Base-by-base conservation (phyloP, 495 filamentous ascomycete species). In the Hypoxylon subgilvum region DNA sequence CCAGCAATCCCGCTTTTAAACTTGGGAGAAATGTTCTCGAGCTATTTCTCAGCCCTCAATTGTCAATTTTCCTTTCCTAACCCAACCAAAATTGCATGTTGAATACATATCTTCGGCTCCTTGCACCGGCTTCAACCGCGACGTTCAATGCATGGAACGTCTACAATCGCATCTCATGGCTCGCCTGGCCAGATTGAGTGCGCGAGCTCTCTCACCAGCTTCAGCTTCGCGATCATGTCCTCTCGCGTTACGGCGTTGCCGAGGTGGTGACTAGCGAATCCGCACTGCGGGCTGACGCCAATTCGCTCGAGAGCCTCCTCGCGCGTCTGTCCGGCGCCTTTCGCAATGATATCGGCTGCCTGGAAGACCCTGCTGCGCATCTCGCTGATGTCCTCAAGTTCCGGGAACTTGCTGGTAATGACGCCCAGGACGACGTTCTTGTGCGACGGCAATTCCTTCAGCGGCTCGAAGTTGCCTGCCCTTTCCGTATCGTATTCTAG, bases 341-440 rank as follows among this genome's bases (percentile, higher is more conserved):
- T 71, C 0, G 84, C 83, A 38, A 88, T 80, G 58, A 84, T 77
- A 50, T 83, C 79, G 31, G 87, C 86, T 0, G 86, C 86, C 21
- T 82, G 72, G 49, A 79, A 74, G 2, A 88, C 83, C n/a, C 83
- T 76, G 42, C 73, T 72, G 68, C 83, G 82, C 80, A 85, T 83
- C 72, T 86, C 77, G 46, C 83, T 78, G 58, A 84, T 67, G 63
- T 86, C 80, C 68, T 89, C 87, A 16, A 89, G 71, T 62, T 84
- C 65, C 18, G 86, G 79, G 71, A 86, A 87, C 68, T 89, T 88
- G 69, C 76, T 81, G 6, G 85, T 87, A 27, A 90, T 80, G 21
- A 88, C 80, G 16, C 87, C 86, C 4, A 89, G 72, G 17, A 90
- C 82, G 21, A 88, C 82, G 57, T 85, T 87, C 76, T 88, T 90